phyloP scores from a whole-genome alignment of 441 rosid species.

The Codiaeum variegatum region DNA sequence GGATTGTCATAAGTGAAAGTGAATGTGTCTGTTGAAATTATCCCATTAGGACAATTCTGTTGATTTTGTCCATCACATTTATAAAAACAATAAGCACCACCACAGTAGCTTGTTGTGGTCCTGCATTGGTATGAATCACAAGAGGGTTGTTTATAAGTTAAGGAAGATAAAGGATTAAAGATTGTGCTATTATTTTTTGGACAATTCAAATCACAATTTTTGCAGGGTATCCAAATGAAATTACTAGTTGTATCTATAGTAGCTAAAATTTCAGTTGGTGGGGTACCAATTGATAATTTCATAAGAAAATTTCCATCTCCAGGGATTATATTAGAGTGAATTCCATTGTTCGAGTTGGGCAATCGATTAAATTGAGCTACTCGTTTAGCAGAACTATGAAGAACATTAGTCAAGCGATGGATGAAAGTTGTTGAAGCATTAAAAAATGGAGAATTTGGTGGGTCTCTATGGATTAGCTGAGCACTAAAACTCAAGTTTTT shows the following conservation, averaged over 20 bases:
- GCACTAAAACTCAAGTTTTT: not conserved
- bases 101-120: not conserved
- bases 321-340: not conserved
- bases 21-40: conserved; percentile 21
- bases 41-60: conserved; percentile 23
- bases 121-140: conserved; percentile 31
- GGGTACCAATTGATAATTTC: conserved; percentile 37
- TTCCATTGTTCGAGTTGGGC: not conserved
- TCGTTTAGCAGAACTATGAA: conserved; percentile 20
- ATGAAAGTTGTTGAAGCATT: conserved; percentile 12
- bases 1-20: not conserved
- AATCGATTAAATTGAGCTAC: not conserved
- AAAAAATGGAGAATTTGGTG: conserved; percentile 31
- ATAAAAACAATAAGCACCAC: conserved; percentile 27
- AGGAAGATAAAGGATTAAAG: conserved; percentile 37
- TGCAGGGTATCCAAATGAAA: conserved; percentile 50
- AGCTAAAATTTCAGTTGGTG: conserved; percentile 29
- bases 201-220: conserved; percentile 31
- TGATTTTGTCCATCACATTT: conserved; percentile 26
- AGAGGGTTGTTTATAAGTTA: conserved; percentile 32
- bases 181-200: conserved; percentile 30
- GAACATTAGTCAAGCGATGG: conserved; percentile 19
- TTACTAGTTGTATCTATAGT: conserved; percentile 49
- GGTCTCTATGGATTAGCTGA: conserved; percentile 26
- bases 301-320: not conserved